A percentile compares a stretch with the other conserved stretches of the same genome.
These are phyloP conservation scores for Pyrenochaeta sp. DNA, from an alignment of 2,329 filamentous ascomycete species.

Conservation along the genomic window DNA sequence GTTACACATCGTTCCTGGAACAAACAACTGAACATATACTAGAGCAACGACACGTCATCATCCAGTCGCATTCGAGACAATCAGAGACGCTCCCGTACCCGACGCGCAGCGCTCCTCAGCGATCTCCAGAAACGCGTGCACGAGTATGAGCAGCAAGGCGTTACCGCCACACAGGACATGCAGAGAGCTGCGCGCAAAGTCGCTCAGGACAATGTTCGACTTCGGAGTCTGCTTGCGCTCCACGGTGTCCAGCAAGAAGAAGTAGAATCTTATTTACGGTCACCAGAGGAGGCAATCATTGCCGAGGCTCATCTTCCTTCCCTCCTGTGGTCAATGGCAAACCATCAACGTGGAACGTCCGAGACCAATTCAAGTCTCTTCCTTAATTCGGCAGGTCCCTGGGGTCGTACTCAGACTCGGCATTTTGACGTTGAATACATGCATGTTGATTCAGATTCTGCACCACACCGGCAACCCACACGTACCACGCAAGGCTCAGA, in stretches of 20 bases:
- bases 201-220: conserved; percentile 70
- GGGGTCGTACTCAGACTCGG: background rate
- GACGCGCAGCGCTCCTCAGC: conserved; percentile 74
- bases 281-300: conserved; percentile 10
- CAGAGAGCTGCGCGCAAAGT: conserved; percentile 74
- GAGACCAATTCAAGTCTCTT: background rate
- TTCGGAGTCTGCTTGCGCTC: conserved; percentile 64
- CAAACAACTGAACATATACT: background rate
- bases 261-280: conserved; percentile 28
- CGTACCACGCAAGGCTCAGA: background rate
- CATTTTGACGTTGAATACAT: background rate
- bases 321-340: background rate
- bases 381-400: background rate
- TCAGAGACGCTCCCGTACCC: conserved; percentile 74
- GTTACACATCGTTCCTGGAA: background rate
- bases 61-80: conserved; percentile 72
- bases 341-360: background rate
- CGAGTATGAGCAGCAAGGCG: conserved; percentile 68
- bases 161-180: conserved; percentile 72
- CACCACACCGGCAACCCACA: background rate
- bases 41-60: conserved; percentile 40
- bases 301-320: background rate
- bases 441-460: background rate
- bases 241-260: conserved; percentile 30
- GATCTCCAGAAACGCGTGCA: conserved; percentile 71